phyloP scores from a whole-genome alignment of 169 alveolate genomes.

The Cryptosporidium canis region DNA sequence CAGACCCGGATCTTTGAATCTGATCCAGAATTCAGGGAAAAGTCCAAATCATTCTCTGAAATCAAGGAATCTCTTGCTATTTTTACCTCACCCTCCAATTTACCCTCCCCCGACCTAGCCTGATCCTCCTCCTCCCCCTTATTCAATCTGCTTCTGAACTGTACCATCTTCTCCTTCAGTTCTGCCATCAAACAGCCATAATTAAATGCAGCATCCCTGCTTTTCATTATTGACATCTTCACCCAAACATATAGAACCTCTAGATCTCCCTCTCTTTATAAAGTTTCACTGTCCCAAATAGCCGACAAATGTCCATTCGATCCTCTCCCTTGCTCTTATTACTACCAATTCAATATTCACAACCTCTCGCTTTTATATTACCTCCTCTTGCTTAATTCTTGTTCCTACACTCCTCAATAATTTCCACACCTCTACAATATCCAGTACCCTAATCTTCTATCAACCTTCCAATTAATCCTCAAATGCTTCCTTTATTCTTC shows the following conservation, averaged over 20 bases:
- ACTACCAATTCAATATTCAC: too few relatives aligned
- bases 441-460: not conserved
- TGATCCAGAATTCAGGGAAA: not conserved
- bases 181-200: constrained; percentile 28
- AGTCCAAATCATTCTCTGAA: not conserved
- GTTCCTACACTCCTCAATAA: too few relatives aligned
- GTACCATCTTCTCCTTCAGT: not conserved
- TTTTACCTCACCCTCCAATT: not conserved
- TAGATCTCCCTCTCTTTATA: not conserved
- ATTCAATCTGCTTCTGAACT: not conserved
- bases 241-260: not conserved
- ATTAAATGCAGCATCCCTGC: constrained; percentile 4
- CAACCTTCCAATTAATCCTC: not conserved
- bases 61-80: not conserved
- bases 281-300: too few relatives aligned
- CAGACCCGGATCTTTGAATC: not conserved
- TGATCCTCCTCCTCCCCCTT: constrained; percentile 4
- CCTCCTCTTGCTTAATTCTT: too few relatives aligned
- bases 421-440: not conserved
- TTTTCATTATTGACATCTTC: not conserved
- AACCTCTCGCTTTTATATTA: too few relatives aligned
- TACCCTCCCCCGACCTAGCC: not conserved
- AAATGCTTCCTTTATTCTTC: not conserved
- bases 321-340: not conserved
- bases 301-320: not conserved